Evolutionary conservation across 495 filamentous ascomycete genomes (phyloP).

Genomic region (Halenospora varia): DNA sequence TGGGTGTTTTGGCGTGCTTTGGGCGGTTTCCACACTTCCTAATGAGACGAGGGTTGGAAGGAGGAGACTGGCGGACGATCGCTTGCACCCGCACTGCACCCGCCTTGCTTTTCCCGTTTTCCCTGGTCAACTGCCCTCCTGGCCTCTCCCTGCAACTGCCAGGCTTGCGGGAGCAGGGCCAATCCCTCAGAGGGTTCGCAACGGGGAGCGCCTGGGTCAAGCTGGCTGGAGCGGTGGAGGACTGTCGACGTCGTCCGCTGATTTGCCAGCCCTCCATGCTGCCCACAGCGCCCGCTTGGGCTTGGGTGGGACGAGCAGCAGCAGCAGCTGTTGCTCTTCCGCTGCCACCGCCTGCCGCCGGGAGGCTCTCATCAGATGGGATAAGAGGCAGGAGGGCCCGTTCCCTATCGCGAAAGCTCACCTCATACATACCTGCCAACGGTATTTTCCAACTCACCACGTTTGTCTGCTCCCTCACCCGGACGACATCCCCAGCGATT

Average conservation of each 20-base stretch:
- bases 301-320: too few species aligned
- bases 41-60: too few species aligned
- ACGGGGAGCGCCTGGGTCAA: too few species aligned
- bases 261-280: background rate
- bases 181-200: too few species aligned
- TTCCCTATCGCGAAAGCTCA: conserved; percentile 17
- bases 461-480: conserved; percentile 8
- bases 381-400: conserved; percentile 21
- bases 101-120: conserved; percentile 19
- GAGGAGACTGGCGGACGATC: background rate
- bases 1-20: too few species aligned
- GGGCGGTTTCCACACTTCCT: too few species aligned
- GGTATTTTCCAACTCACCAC: conserved; percentile 4
- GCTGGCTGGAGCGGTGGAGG: too few species aligned
- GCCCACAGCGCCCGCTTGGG: background rate
- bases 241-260: too few species aligned
- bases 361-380: conserved; percentile 9
- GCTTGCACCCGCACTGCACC: conserved; percentile 20
- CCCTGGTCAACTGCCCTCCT: background rate
- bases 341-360: conserved; percentile 4
- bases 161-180: too few species aligned
- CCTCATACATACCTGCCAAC: conserved; percentile 8
- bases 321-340: conserved; percentile 3
- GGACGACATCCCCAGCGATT: conserved; percentile 3
- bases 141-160: conserved; percentile 7